Evolutionary conservation across 805 yeast genomes (phyloP).

Genomic region (Saturnispora ahearnii): DNA sequence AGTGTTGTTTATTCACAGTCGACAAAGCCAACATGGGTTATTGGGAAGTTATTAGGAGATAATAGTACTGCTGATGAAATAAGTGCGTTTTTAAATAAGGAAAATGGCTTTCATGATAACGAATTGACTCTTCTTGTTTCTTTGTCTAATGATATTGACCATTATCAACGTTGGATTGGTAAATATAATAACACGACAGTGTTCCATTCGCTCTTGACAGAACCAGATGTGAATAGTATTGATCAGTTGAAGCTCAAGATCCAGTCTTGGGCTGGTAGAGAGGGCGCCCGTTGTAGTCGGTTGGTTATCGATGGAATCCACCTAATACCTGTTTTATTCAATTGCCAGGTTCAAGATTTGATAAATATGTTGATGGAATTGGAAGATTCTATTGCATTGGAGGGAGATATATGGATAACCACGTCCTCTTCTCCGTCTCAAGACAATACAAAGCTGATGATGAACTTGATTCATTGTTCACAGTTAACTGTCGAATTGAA

Average conservation of each 20-base stretch:
- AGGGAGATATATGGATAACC: neutral
- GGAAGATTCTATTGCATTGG: neutral
- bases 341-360: neutral
- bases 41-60: neutral
- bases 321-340: neutral
- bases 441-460: neutral
- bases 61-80: neutral
- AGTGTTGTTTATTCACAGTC: constrained; percentile 31
- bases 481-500: neutral
- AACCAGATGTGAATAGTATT: neutral
- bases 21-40: constrained; percentile 58
- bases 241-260: neutral
- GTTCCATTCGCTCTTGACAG: neutral
- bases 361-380: neutral
- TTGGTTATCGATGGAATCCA: neutral
- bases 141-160: neutral
- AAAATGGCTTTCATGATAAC: neutral
- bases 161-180: neutral
- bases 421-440: neutral
- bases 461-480: neutral
- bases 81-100: neutral
- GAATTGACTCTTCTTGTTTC: neutral
- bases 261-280: neutral
- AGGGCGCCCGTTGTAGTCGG: neutral
- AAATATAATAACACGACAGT: neutral